phyloP scores from a whole-genome alignment of 1,284 basidiomycete species.

The Fomitopsis pinicola region DNA sequence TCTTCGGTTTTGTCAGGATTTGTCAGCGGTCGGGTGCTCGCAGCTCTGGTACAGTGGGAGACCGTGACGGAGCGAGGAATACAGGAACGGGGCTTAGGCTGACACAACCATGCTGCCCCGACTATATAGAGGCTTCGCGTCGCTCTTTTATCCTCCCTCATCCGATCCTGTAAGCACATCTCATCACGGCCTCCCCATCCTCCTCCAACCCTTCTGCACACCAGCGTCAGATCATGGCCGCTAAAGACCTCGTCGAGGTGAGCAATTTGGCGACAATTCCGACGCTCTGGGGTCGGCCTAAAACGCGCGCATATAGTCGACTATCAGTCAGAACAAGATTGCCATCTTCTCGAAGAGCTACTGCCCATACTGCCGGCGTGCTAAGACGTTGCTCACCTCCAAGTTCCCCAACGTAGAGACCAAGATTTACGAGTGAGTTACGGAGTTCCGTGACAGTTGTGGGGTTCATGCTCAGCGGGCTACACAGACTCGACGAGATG shows the following conservation, averaged over 20 bases:
- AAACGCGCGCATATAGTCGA: slow-evolving; percentile 30
- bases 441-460: slow-evolving; percentile 4
- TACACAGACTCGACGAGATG: slow-evolving; percentile 35
- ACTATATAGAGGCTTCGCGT: slow-evolving; percentile 21
- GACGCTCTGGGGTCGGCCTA: neutral
- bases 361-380: slow-evolving; percentile 55
- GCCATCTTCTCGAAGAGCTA: slow-evolving; percentile 69
- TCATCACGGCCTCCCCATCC: slow-evolving; percentile 24
- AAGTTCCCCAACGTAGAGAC: slow-evolving; percentile 46
- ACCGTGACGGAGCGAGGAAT: neutral
- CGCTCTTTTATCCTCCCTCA: slow-evolving; percentile 13
- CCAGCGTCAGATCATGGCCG: slow-evolving; percentile 36
- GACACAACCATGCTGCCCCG: slow-evolving; percentile 20
- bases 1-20: neutral
- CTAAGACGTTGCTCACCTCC: slow-evolving; percentile 51
- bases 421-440: slow-evolving; percentile 55
- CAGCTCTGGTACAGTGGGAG: neutral
- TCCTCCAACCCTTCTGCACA: slow-evolving; percentile 33
- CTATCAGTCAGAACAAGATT: slow-evolving; percentile 55
- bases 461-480: neutral
- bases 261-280: slow-evolving; percentile 4
- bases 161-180: slow-evolving; percentile 22
- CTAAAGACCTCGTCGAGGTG: slow-evolving; percentile 40
- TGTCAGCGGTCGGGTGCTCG: neutral
- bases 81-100: neutral